Conservation (phyloP, 1,284 basidiomycete genomes). For the Cutaneotrichosporon daszewskae region DNA sequence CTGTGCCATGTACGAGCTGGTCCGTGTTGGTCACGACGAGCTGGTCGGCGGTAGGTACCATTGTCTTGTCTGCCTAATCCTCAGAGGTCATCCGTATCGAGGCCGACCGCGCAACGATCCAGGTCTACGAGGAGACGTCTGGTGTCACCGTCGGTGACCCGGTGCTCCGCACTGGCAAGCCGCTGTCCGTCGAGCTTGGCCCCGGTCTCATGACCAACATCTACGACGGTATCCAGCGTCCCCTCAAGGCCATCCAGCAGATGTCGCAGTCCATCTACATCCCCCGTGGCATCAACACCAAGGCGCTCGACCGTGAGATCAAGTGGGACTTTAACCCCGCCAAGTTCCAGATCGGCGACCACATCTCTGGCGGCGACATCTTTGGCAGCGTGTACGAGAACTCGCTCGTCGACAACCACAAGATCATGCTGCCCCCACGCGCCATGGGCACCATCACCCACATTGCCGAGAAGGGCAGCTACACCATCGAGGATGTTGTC, state of each 20-base stretch:
- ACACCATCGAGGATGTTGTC: constrained; percentile 90
- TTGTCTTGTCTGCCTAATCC: constrained; percentile 2
- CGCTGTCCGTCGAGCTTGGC: constrained; percentile 92
- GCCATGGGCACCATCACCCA: constrained; percentile 91
- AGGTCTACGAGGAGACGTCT: constrained; percentile 99
- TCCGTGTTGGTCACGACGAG: constrained; percentile 93
- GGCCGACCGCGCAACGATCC: constrained; percentile 93
- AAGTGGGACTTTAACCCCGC: constrained; percentile 96
- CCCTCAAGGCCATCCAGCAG: constrained; percentile 86
- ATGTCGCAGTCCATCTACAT: constrained; percentile 98
- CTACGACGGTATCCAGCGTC: constrained; percentile 94
- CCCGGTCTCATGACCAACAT: constrained; percentile 98
- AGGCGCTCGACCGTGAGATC: constrained; percentile 80
- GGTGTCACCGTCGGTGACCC: constrained; percentile 98
- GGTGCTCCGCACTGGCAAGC: constrained; percentile 93
- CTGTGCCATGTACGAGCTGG: constrained; percentile 91
- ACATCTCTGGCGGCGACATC: constrained; percentile 93
- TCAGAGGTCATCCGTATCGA: constrained; percentile 96
- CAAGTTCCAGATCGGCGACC: constrained; percentile 83
- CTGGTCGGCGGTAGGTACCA: constrained; percentile 74
- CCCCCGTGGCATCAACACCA: constrained; percentile 94
- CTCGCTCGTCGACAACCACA: constrained; percentile 92
- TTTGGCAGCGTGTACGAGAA: constrained; percentile 96
- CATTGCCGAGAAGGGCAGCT: constrained; percentile 91
- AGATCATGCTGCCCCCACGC: constrained; percentile 91